phyloP scores from a whole-genome alignment of 2,329 filamentous ascomycete species.

The Microdochium trichocladiopsis region DNA sequence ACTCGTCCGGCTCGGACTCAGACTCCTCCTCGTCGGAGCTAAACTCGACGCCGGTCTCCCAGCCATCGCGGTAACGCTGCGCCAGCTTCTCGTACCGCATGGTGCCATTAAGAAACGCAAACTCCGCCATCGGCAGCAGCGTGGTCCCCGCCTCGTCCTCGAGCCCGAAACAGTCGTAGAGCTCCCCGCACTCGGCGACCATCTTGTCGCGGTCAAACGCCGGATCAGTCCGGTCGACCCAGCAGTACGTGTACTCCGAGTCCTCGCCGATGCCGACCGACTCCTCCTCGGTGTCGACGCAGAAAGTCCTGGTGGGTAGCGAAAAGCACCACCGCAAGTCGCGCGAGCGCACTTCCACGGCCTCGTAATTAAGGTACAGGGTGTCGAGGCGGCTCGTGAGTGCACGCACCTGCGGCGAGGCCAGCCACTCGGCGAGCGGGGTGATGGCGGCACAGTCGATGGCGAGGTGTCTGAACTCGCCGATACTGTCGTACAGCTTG shows the following conservation, averaged over 20 bases:
- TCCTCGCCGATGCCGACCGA: constrained; percentile 9
- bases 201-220: constrained; percentile 2
- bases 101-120: constrained; percentile 3
- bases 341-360: neutral
- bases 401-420: neutral
- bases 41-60: constrained; percentile 4
- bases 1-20: constrained; percentile 10
- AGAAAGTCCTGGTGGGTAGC: constrained; percentile 11
- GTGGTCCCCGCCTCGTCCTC: neutral
- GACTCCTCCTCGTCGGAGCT: constrained; percentile 2
- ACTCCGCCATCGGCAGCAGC: constrained; percentile 10
- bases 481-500: neutral
- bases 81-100: constrained; percentile 5
- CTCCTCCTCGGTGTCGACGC: constrained; percentile 9
- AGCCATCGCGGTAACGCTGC: neutral
- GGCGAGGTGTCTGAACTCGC: constrained; percentile 11
- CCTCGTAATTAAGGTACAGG: constrained; percentile 9
- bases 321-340: constrained; percentile 15
- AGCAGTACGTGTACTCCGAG: constrained; percentile 16
- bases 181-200: neutral
- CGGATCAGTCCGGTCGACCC: constrained; percentile 15
- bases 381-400: constrained; percentile 4
- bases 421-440: neutral
- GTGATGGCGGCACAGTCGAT: constrained; percentile 2
- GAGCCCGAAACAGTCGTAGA: neutral